phyloP scores from a whole-genome alignment of 2,329 filamentous ascomycete species.

The Dichotomopilus funicola region DNA sequence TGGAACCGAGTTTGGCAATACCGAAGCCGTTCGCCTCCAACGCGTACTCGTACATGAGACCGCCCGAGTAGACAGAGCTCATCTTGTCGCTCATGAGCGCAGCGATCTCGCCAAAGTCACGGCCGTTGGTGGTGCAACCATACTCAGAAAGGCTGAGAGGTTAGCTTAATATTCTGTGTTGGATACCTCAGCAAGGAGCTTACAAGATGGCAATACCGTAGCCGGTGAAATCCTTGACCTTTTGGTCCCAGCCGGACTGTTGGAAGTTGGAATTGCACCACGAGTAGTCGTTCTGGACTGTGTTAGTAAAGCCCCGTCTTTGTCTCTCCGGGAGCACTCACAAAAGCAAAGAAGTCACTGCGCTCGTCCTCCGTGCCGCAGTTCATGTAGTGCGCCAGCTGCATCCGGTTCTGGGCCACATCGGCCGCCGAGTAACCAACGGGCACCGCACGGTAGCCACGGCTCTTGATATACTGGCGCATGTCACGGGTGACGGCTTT shows the following conservation, averaged over 20 bases:
- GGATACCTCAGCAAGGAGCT: slow-evolving; percentile 29
- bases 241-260: slow-evolving; percentile 74
- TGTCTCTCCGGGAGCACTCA: slow-evolving; percentile 20
- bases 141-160: slow-evolving; percentile 72
- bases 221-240: slow-evolving; percentile 79
- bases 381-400: slow-evolving; percentile 90
- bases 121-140: slow-evolving; percentile 77
- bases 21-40: slow-evolving; percentile 74
- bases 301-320: background rate
- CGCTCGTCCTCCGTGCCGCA: slow-evolving; percentile 78
- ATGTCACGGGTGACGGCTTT: slow-evolving; percentile 76
- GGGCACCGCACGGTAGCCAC: slow-evolving; percentile 59
- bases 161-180: background rate
- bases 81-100: slow-evolving; percentile 78
- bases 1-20: slow-evolving; percentile 60
- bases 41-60: slow-evolving; percentile 93
- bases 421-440: slow-evolving; percentile 75
- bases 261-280: slow-evolving; percentile 71
- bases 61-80: slow-evolving; percentile 87
- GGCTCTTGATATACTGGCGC: slow-evolving; percentile 59
- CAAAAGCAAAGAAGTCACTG: slow-evolving; percentile 80
- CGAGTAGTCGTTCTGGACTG: slow-evolving; percentile 66
- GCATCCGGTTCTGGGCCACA: slow-evolving; percentile 74
- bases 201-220: slow-evolving; percentile 83
- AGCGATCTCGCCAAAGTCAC: slow-evolving; percentile 71